Percentiles rank a stretch among this genome's conserved stretches.
Conservation (phyloP, 257 asterid species). For the Forsythia viridissima region DNA sequence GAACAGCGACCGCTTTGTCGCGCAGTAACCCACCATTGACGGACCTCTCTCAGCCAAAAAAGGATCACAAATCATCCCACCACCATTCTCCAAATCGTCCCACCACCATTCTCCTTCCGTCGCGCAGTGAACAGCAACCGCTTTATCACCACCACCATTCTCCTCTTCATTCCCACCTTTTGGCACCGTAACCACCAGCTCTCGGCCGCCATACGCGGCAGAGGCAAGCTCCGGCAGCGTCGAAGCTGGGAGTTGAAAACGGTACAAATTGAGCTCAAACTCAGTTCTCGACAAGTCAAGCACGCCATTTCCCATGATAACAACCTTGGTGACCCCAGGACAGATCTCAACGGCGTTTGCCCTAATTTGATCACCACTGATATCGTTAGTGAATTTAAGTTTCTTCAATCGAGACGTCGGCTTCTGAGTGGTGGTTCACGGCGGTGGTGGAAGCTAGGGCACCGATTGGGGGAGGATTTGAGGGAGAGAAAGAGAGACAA, state of each 20-base stretch:
- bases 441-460: too few relatives aligned
- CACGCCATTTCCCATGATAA: too few relatives aligned
- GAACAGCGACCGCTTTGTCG: too few relatives aligned
- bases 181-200: slow-evolving; percentile 76
- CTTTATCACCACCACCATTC: slow-evolving; percentile 38
- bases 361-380: slow-evolving; percentile 45
- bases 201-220: slow-evolving; percentile 61
- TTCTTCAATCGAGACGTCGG: slow-evolving; percentile 66
- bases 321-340: slow-evolving; percentile 77
- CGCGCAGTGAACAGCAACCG: too few relatives aligned
- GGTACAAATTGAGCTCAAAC: slow-evolving; percentile 72
- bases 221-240: slow-evolving; percentile 69
- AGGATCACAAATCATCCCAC: too few relatives aligned
- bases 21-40: too few relatives aligned
- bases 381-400: slow-evolving; percentile 58
- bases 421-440: slow-evolving; percentile 63
- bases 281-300: slow-evolving; percentile 46
- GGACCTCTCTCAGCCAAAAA: too few relatives aligned
- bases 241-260: slow-evolving; percentile 68
- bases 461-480: too few relatives aligned
- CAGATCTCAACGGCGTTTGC: slow-evolving; percentile 73
- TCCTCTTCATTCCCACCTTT: slow-evolving; percentile 44
- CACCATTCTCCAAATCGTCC: too few relatives aligned
- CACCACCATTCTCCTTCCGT: too few relatives aligned
- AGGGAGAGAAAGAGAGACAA: too few relatives aligned